These are phyloP conservation scores for Vanrija sp. DNA, from an alignment of 1,284 basidiomycete genomes.

Conservation along the genomic window DNA sequence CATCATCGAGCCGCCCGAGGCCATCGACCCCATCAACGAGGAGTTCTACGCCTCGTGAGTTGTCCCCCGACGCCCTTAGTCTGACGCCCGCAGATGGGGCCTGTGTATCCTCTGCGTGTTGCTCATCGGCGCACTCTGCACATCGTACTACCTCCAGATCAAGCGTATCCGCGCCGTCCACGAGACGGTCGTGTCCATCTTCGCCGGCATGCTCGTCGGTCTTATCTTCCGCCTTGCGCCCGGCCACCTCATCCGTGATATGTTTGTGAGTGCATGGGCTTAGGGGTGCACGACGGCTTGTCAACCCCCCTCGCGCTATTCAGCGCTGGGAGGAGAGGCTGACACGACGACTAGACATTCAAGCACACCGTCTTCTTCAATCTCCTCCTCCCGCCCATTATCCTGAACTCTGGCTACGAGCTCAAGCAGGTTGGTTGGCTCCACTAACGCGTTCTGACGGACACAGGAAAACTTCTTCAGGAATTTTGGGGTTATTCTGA, in stretches of 20 bases:
- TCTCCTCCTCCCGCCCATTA: slow-evolving; percentile 93
- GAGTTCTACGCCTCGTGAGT: slow-evolving; percentile 76
- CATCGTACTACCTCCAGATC: slow-evolving; percentile 96
- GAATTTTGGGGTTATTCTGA: slow-evolving; percentile 94
- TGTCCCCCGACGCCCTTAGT: neutral
- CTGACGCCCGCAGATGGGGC: slow-evolving; percentile 59
- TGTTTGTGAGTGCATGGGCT: slow-evolving; percentile 69
- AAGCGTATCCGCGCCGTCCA: slow-evolving; percentile 93
- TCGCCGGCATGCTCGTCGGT: slow-evolving; percentile 93
- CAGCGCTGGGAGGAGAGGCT: neutral
- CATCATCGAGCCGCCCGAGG: slow-evolving; percentile 30
- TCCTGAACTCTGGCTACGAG: slow-evolving; percentile 96
- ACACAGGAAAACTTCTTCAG: slow-evolving; percentile 91
- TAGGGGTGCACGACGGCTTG: neutral
- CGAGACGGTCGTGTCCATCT: slow-evolving; percentile 93
- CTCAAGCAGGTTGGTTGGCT: slow-evolving; percentile 71
- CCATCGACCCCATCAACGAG: slow-evolving; percentile 60
- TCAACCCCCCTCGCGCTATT: too few relatives aligned
- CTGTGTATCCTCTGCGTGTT: slow-evolving; percentile 91
- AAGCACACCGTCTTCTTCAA: slow-evolving; percentile 99
- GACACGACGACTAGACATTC: slow-evolving; percentile 64
- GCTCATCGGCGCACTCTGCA: slow-evolving; percentile 90
- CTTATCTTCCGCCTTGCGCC: slow-evolving; percentile 84
- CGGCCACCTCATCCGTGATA: slow-evolving; percentile 89
- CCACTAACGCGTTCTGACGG: neutral